Base-by-base conservation (phyloP, 2,329 filamentous ascomycete genomes). In the Verticillium tricorpus region DNA sequence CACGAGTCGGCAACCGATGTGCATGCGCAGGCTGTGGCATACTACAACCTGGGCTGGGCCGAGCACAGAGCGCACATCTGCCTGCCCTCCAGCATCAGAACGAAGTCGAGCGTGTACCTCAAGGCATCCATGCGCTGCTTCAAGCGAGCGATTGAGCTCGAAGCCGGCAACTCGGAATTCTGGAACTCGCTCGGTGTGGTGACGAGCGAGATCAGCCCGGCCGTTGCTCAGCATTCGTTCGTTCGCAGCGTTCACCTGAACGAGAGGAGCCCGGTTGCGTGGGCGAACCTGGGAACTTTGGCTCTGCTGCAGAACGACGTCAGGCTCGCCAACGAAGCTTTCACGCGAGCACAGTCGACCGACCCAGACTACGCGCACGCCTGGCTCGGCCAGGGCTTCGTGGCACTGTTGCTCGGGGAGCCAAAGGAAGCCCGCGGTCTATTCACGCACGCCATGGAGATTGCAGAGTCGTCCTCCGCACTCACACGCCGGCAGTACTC, bases 101-200 rank as follows among this genome's bases (percentile, higher is more conserved):
- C 86, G 69, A 89, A 83, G 69, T 80, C 82, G 19, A 84, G 86
- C 70, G 84, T 83, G 67, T 93, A 92, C 67, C 80, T 95, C 56
- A 93, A 90, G 73, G 89, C 93, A 7, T 86, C 95, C 1, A 89
- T 98, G 65, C 85, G 89, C 60, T 95, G 92, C 69, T 98, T 99
- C 83, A 99, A 99, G 77, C 85, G 92, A 55, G 91, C 95, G 1
- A 99, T 99, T 66, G 95, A 98, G 75, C 82, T 97, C 1, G 96
- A 99, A 74, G 91, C 93, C 7, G 91, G 93, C 59, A 99, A 98
- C 71, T 81, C 92, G 0, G 94, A 98, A 67, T 98, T 98, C 74
- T 99, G 95, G 95, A 98, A 98, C 71, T 89, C 95, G 0, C 82
- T 99, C 2, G 95, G 94, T 58, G 92, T 98, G 3, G 92, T 91